Conservation (phyloP, 2,329 filamentous ascomycete species). For the Fusarium solani-melongenae region DNA sequence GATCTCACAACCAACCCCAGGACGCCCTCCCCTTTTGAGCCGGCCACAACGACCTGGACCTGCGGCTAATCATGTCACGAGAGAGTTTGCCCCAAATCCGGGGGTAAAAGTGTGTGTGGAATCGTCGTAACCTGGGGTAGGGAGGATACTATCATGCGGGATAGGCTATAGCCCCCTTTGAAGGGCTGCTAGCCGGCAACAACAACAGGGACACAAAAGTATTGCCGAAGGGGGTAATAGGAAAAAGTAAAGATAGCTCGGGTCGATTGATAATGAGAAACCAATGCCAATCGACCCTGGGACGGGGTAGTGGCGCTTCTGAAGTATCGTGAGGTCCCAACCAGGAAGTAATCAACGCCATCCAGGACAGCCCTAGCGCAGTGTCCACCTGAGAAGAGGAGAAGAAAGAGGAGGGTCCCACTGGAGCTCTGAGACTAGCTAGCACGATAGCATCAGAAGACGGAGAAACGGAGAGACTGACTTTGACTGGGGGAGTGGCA, state of each 20-base stretch:
- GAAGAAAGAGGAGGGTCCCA: constrained; percentile 21
- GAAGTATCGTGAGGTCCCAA: constrained; percentile 42
- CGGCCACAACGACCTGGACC: constrained; percentile 4
- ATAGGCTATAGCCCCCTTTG: constrained; percentile 14
- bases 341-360: constrained; percentile 28
- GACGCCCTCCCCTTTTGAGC: constrained; percentile 3
- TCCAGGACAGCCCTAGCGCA: constrained; percentile 17
- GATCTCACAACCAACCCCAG: constrained; percentile 11
- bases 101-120: constrained; percentile 42
- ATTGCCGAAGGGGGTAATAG: constrained; percentile 16
- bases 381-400: constrained; percentile 5
- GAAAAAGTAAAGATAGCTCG: constrained; percentile 28
- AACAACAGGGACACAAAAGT: constrained; percentile 9
- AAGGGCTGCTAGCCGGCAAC: constrained; percentile 8
- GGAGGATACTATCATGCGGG: constrained; percentile 10
- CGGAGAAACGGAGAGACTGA: constrained; percentile 34
- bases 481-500: constrained; percentile 23
- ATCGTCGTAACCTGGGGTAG: constrained; percentile 38
- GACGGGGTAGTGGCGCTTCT: constrained; percentile 24
- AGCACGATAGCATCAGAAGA: constrained; percentile 33
- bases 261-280: constrained; percentile 22
- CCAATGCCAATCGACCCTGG: constrained; percentile 13
- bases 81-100: constrained; percentile 26
- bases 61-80: constrained; percentile 16
- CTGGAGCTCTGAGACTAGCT: constrained; percentile 28